Percentiles rank a stretch among this genome's conserved stretches.
Evolutionary conservation across 1,139 yeast genomes (phyloP).

Genomic region (Starmera stellimalicola): DNA sequence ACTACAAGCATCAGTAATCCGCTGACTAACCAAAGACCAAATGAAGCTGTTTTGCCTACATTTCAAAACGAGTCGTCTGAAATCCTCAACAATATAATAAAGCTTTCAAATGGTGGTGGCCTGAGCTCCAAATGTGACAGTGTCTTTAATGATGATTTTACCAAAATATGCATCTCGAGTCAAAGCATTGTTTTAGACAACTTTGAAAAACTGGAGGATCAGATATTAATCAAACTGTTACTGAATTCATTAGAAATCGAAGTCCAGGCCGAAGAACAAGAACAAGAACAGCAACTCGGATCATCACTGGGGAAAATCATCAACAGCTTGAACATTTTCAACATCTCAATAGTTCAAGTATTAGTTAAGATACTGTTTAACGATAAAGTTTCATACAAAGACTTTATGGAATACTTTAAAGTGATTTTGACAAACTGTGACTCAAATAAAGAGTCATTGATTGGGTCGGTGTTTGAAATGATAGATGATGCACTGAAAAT

Average conservation of each 20-base stretch:
- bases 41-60: no score
- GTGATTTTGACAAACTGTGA: conserved; percentile 3
- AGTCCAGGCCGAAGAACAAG: not conserved
- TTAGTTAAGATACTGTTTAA: conserved; percentile 23
- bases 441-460: conserved; percentile 5
- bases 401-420: conserved; percentile 5
- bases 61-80: conserved; percentile 18
- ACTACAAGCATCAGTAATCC: no score
- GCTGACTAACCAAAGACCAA: no score
- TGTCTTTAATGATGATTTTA: not conserved
- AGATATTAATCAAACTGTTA: not conserved
- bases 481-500: conserved; percentile 24
- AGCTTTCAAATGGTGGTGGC: conserved; percentile 2
- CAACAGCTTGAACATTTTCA: conserved; percentile 34
- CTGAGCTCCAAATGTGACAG: no score
- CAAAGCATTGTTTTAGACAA: conserved; percentile 3
- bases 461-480: conserved; percentile 31
- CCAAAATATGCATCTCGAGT: conserved; percentile 2
- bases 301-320: conserved; percentile 3
- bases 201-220: not conserved
- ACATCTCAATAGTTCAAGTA: conserved; percentile 43
- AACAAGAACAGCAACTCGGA: not conserved
- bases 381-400: conserved; percentile 4
- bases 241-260: not conserved
- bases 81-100: conserved; percentile 6